These are phyloP conservation scores for Talaromyces sp. DNA, from an alignment of 2,329 filamentous ascomycete genomes.

Conservation along the genomic window DNA sequence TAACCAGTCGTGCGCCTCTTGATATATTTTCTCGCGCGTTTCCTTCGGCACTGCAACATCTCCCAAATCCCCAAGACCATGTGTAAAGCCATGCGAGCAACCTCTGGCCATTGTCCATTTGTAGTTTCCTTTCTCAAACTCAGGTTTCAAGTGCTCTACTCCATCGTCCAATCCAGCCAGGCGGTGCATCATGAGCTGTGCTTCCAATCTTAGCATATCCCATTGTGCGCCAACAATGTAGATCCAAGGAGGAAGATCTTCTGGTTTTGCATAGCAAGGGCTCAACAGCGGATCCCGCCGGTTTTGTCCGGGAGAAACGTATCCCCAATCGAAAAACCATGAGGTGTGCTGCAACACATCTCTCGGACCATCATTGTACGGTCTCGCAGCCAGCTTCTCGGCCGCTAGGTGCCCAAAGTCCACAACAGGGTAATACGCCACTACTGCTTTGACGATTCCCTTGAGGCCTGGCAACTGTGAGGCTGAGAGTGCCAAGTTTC, in stretches of 20 bases:
- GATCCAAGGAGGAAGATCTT: constrained; percentile 36
- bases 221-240: constrained; percentile 43
- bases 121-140: constrained; percentile 1
- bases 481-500: constrained; percentile 42
- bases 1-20: neutral
- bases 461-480: constrained; percentile 36
- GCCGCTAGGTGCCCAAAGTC: constrained; percentile 27
- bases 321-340: constrained; percentile 38
- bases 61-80: neutral
- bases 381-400: neutral
- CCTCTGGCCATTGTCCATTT: constrained; percentile 3
- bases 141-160: neutral
- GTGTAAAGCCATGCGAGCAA: neutral
- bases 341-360: constrained; percentile 14
- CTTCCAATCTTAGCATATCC: constrained; percentile 37
- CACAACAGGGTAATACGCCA: constrained; percentile 43
- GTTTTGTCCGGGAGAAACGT: constrained; percentile 30
- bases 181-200: constrained; percentile 13
- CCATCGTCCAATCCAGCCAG: neutral
- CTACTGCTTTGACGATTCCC: constrained; percentile 29
- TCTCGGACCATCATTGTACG: neutral
- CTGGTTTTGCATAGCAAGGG: constrained; percentile 29
- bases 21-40: neutral
- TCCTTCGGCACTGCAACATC: neutral
- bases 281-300: constrained; percentile 38